phyloP scores from a whole-genome alignment of 257 asterid species.

The Gentiana straminea region DNA sequence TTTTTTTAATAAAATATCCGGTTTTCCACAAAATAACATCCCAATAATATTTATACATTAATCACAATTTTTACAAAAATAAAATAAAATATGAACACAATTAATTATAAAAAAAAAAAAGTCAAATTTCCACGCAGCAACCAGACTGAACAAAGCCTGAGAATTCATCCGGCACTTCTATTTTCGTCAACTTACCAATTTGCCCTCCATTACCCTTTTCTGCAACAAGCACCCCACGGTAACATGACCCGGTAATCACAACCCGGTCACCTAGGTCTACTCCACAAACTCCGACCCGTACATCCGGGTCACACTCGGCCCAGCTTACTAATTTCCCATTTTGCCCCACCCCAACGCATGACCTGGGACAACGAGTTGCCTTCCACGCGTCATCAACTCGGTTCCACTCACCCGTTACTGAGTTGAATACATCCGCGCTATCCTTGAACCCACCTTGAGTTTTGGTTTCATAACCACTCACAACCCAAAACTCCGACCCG shows the following conservation, averaged over 20 bases:
- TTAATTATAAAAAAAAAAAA: background rate
- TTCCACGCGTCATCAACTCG: conserved; percentile 55
- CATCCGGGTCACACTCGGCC: conserved; percentile 48
- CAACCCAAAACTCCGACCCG: conserved; percentile 78
- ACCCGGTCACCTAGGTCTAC: conserved; percentile 39
- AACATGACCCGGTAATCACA: conserved; percentile 61
- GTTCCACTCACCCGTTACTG: conserved; percentile 46
- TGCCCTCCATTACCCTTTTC: conserved; percentile 29
- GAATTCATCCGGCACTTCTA: conserved; percentile 38
- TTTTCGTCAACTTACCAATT: conserved; percentile 36
- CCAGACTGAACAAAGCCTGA: conserved; percentile 74
- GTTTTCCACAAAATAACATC: too few relatives aligned
- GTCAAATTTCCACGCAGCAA: conserved; percentile 58
- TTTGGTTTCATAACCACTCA: conserved; percentile 82
- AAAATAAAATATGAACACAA: too few relatives aligned
- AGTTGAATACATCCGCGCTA: conserved; percentile 46
- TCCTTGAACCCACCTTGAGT: conserved; percentile 60
- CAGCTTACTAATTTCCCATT: conserved; percentile 34
- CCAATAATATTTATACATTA: too few relatives aligned
- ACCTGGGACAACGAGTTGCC: conserved; percentile 58
- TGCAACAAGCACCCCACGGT: conserved; percentile 52
- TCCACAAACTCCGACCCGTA: conserved; percentile 54
- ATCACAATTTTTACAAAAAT: too few relatives aligned
- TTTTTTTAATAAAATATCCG: too few relatives aligned
- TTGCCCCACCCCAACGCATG: conserved; percentile 38